phyloP scores from a whole-genome alignment of 1,284 basidiomycete genomes.

The Phellopilus nigrolimitatus region DNA sequence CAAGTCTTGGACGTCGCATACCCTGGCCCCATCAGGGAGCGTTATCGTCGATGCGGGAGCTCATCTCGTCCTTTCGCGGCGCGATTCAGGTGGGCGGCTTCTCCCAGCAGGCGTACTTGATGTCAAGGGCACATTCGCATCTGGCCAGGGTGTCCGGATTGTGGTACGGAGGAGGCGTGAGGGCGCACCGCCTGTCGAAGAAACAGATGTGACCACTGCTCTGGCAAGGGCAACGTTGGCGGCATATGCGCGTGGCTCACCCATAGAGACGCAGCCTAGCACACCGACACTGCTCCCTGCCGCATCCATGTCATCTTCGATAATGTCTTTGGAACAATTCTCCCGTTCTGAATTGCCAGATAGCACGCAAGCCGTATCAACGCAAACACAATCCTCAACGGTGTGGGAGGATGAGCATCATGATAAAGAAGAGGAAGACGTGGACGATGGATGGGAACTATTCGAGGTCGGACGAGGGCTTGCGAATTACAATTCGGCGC shows the following conservation, averaged over 20 bases:
- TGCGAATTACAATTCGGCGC: conserved; percentile 93
- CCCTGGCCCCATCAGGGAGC: conserved; percentile 82
- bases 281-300: conserved; percentile 21
- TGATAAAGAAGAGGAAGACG: conserved; percentile 30
- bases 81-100: conserved; percentile 86
- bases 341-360: conserved; percentile 36
- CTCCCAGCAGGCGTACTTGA: conserved; percentile 88
- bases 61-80: conserved; percentile 75
- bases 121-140: conserved; percentile 86
- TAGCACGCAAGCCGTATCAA: conserved; percentile 23
- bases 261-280: conserved; percentile 17
- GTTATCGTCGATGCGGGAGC: conserved; percentile 90
- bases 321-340: conserved; percentile 34
- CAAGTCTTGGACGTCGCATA: conserved; percentile 95
- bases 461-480: conserved; percentile 91
- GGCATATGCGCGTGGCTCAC: conserved; percentile 13
- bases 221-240: conserved; percentile 23
- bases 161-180: conserved; percentile 48
- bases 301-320: conserved; percentile 19
- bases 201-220: conserved; percentile 28
- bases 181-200: conserved; percentile 21
- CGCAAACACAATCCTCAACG: conserved; percentile 22
- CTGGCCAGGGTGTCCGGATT: conserved; percentile 90
- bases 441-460: conserved; percentile 63
- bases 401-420: conserved; percentile 12